Percentiles rank a stretch among this genome's conserved stretches.
These are phyloP conservation scores for Rhynchospora tenuis DNA, from an alignment of 176 grass and related monocot species.

Conservation along the genomic window DNA sequence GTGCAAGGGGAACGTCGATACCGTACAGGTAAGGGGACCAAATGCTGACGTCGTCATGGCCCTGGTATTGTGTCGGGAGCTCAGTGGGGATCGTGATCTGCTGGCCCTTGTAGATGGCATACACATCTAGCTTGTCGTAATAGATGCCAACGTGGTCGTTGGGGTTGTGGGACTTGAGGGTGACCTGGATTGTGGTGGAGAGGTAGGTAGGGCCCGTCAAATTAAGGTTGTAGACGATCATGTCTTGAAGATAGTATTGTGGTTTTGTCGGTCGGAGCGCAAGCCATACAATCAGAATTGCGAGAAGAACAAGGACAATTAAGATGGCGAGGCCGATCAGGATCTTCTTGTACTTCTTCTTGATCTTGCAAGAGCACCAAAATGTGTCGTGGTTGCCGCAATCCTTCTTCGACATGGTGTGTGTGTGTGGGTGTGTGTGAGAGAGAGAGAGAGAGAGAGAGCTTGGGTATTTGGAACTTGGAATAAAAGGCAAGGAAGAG, in stretches of 20 bases:
- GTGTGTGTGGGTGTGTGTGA: not conserved
- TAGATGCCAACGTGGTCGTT: slow-evolving; percentile 54
- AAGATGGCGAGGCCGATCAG: not conserved
- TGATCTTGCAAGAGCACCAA: slow-evolving; percentile 10
- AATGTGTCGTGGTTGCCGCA: slow-evolving; percentile 32
- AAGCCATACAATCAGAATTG: slow-evolving; percentile 41
- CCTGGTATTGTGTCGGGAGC: slow-evolving; percentile 62
- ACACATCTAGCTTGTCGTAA: slow-evolving; percentile 61
- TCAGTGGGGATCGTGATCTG: slow-evolving; percentile 54
- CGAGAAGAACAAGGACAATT: slow-evolving; percentile 15
- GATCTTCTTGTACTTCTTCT: not conserved
- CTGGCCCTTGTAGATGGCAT: slow-evolving; percentile 48
- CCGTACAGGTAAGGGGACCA: slow-evolving; percentile 56
- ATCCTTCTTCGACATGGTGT: slow-evolving; percentile 42
- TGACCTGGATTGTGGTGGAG: slow-evolving; percentile 58
- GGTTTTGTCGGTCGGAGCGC: slow-evolving; percentile 59
- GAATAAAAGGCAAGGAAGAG: not conserved
- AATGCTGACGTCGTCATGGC: slow-evolving; percentile 36
- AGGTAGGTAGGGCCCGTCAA: slow-evolving; percentile 55
- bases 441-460: not conserved
- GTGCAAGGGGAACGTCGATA: slow-evolving; percentile 39
- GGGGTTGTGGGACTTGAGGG: slow-evolving; percentile 34
- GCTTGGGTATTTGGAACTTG: not conserved
- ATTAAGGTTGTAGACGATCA: slow-evolving; percentile 62
- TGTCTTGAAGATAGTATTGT: slow-evolving; percentile 64